Conservation (phyloP, 1,284 basidiomycete species). For the Rhodotorula sp. region DNA sequence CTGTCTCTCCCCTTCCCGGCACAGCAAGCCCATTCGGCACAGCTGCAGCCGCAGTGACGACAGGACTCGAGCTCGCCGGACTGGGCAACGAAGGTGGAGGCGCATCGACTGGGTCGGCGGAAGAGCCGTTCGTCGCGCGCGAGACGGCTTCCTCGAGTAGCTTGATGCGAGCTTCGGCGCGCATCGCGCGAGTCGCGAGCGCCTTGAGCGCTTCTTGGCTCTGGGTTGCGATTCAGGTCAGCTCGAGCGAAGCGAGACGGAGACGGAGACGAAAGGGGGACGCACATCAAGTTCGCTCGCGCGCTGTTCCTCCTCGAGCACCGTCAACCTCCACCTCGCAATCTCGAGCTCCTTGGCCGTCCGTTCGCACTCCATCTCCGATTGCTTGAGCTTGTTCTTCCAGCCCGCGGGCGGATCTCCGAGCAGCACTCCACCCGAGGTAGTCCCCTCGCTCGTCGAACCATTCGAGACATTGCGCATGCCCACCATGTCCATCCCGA, state of each 20-base stretch:
- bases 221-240: neutral
- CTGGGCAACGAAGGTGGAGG: conserved; percentile 9
- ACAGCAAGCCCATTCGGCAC: neutral
- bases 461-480: neutral
- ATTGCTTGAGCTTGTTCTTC: conserved; percentile 21
- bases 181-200: conserved; percentile 32
- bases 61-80: neutral
- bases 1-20: neutral
- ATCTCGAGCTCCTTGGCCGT: conserved; percentile 38
- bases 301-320: conserved; percentile 31
- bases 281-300: conserved; percentile 31
- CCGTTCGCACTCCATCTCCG: conserved; percentile 29
- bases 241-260: neutral
- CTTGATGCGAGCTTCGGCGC: conserved; percentile 38
- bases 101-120: neutral
- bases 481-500: neutral
- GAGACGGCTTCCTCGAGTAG: conserved; percentile 22
- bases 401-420: conserved; percentile 1
- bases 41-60: neutral
- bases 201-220: conserved; percentile 35
- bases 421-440: neutral
- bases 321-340: conserved; percentile 31
- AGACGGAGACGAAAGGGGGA: neutral
- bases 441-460: neutral
- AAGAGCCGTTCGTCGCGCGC: neutral